Conservation (phyloP, 106 monocot genomes). For the Chionographis japonica region DNA sequence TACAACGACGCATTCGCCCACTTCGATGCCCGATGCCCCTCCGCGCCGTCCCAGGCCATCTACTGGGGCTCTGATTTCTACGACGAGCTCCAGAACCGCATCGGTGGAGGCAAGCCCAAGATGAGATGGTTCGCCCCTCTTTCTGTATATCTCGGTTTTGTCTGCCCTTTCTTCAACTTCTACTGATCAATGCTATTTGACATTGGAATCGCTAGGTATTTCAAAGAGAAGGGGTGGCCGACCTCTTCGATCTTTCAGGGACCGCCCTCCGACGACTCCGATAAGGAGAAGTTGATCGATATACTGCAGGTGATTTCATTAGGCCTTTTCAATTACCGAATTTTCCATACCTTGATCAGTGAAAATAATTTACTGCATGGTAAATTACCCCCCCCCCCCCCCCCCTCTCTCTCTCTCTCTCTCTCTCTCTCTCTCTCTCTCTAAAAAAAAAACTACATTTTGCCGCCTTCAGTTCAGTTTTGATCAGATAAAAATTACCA, state of each 20-base stretch:
- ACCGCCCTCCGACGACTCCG: slow-evolving; percentile 48
- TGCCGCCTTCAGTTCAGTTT: too few species aligned
- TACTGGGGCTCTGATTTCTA: slow-evolving; percentile 76
- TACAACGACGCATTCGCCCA: slow-evolving; percentile 95
- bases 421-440: too few species aligned
- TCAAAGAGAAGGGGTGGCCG: slow-evolving; percentile 92
- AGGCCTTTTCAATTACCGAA: too few species aligned
- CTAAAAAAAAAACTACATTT: too few species aligned
- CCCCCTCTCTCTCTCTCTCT: too few species aligned
- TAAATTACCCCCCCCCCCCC: too few species aligned
- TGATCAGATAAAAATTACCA: too few species aligned
- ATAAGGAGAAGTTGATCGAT: slow-evolving; percentile 68
- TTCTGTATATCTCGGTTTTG: too few species aligned
- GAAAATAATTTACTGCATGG: too few species aligned
- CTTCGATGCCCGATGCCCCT: slow-evolving; percentile 72
- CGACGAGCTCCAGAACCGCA: slow-evolving; percentile 85
- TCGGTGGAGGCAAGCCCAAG: slow-evolving; percentile 97
- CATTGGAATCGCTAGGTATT: slow-evolving; percentile 53
- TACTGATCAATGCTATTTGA: too few species aligned
- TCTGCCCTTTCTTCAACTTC: too few species aligned
- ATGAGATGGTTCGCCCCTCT: slow-evolving; percentile 72
- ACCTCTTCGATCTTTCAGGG: slow-evolving; percentile 50
- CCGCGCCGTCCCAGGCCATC: slow-evolving; percentile 33
- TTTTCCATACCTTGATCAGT: too few species aligned
- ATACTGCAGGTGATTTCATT: slow-evolving; percentile 47